Percentiles rank a stretch among this genome's conserved stretches.
phyloP scores from a whole-genome alignment of 257 asterid species.

The Fraxinus pennsylvanica region DNA sequence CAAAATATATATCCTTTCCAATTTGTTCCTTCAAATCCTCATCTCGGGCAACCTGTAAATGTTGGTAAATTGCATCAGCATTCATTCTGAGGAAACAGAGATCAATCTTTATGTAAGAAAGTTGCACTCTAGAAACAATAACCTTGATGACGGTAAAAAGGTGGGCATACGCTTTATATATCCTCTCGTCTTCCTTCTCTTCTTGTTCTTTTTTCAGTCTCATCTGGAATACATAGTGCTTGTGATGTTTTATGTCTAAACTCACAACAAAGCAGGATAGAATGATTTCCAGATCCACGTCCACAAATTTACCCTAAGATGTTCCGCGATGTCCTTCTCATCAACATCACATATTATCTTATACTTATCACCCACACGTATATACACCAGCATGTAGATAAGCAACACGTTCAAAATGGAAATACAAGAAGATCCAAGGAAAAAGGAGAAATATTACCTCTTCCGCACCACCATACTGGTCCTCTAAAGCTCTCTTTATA shows the following conservation, averaged over 20 bases:
- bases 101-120: constrained; percentile 5
- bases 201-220: constrained; percentile 97
- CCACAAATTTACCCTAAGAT: constrained; percentile 70
- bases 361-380: constrained; percentile 94
- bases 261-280: constrained; percentile 11
- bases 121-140: constrained; percentile 17
- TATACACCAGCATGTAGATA: constrained; percentile 94
- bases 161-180: constrained; percentile 92
- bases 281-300: constrained; percentile 16
- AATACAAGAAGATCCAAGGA: constrained; percentile 6
- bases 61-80: constrained; percentile 27
- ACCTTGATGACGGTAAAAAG: constrained; percentile 96
- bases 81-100: constrained; percentile 18
- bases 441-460: constrained; percentile 55
- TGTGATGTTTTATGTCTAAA: constrained; percentile 22
- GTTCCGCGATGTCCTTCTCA: constrained; percentile 98
- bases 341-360: constrained; percentile 93
- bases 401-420: constrained; percentile 22
- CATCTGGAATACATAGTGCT: constrained; percentile 51
- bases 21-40: constrained; percentile 89
- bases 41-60: constrained; percentile 90
- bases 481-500: constrained; percentile 88
- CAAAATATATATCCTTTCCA: constrained; percentile 86
- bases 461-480: constrained; percentile 99
- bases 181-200: constrained; percentile 93